These are phyloP conservation scores for Yueomyces sp. DNA, from an alignment of 1,139 yeast genomes.

Conservation along the genomic window DNA sequence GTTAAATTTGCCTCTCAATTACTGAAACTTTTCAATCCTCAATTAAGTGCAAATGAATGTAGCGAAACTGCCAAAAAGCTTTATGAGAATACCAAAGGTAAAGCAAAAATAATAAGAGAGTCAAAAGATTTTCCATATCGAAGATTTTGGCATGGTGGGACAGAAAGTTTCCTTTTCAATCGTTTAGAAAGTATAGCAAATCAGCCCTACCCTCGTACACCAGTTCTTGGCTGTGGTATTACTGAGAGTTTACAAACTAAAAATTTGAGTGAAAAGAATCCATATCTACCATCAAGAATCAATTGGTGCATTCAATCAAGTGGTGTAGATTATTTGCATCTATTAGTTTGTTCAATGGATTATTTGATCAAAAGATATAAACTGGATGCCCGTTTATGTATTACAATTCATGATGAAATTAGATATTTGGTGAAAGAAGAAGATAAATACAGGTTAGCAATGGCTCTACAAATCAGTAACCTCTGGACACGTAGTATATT, in stretches of 20 bases:
- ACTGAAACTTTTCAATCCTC: constrained; percentile 70
- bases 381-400: constrained; percentile 65
- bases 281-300: constrained; percentile 77
- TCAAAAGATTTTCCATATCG: constrained; percentile 11
- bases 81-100: constrained; percentile 78
- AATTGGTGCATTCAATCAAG: constrained; percentile 98
- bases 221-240: constrained; percentile 86
- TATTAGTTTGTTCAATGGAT: constrained; percentile 79
- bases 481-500: constrained; percentile 96
- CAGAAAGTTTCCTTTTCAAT: constrained; percentile 87
- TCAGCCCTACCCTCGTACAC: constrained; percentile 75
- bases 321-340: constrained; percentile 90
- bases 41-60: constrained; percentile 57
- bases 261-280: constrained; percentile 46
- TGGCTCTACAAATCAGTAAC: constrained; percentile 79
- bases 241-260: constrained; percentile 66
- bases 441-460: constrained; percentile 63
- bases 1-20: constrained; percentile 74
- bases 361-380: constrained; percentile 53
- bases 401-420: constrained; percentile 94
- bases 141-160: constrained; percentile 76
- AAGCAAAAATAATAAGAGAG: constrained; percentile 6
- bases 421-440: constrained; percentile 65
- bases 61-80: constrained; percentile 50
- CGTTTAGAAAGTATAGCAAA: constrained; percentile 79